Percentiles rank a stretch among this genome's conserved stretches.
phyloP scores from a whole-genome alignment of 805 yeast genomes.

The Starmerella riodocensis region DNA sequence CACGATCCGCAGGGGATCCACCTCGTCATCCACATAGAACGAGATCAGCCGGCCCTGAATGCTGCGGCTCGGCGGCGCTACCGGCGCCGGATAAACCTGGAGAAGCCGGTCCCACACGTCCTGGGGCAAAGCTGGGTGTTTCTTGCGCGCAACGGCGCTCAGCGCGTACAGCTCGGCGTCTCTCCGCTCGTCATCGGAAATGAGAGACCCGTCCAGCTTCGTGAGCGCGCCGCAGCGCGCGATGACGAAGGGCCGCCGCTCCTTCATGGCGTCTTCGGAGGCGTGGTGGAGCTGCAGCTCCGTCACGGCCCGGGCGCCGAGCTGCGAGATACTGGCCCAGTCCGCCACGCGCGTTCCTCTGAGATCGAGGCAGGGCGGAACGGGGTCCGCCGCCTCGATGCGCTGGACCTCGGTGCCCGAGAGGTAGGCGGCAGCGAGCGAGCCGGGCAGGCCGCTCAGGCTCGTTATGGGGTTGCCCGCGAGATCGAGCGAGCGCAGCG shows the following conservation, averaged over 20 bases:
- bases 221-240: constrained; percentile 34
- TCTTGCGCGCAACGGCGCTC: constrained; percentile 33
- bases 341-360: neutral
- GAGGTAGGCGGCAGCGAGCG: constrained; percentile 13
- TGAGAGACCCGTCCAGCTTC: constrained; percentile 45
- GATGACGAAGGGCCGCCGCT: constrained; percentile 29
- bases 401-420: constrained; percentile 29
- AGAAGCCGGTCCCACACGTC: constrained; percentile 35
- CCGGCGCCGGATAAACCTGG: constrained; percentile 27
- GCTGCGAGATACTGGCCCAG: constrained; percentile 6
- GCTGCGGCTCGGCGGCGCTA: constrained; percentile 5
- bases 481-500: constrained; percentile 26
- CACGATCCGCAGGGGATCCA: constrained; percentile 19
- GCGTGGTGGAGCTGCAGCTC: constrained; percentile 33
- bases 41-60: constrained; percentile 17
- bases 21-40: constrained; percentile 13
- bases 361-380: constrained; percentile 1
- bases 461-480: constrained; percentile 29
- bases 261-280: constrained; percentile 12
- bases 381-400: neutral
- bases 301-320: constrained; percentile 35
- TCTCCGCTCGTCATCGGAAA: constrained; percentile 36
- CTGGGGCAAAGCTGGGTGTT: constrained; percentile 14
- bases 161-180: constrained; percentile 62
- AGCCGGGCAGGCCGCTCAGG: neutral